Conservation (phyloP, 164 flowering plant genomes). For the Stephania japonica region DNA sequence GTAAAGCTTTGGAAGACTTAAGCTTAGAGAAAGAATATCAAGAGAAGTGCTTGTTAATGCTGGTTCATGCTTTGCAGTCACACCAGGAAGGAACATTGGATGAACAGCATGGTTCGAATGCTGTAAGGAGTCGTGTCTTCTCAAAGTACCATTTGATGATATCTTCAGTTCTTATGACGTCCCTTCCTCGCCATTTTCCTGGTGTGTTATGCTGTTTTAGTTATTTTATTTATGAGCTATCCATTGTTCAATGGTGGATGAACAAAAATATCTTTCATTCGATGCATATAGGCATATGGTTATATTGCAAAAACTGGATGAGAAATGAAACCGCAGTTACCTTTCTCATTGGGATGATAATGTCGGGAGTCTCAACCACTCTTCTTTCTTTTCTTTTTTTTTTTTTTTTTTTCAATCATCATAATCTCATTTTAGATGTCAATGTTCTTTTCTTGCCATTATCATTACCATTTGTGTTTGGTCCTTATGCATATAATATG, state of each 20-base stretch:
- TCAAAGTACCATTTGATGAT: conserved; percentile 63
- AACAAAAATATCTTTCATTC: not conserved
- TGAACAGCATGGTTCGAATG: conserved; percentile 23
- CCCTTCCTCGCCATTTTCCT: conserved; percentile 81
- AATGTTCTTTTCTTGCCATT: not conserved
- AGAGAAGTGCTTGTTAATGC: conserved; percentile 65
- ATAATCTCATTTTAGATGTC: not conserved
- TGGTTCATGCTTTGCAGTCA: conserved; percentile 61
- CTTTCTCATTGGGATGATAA: not conserved
- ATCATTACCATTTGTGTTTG: not conserved
- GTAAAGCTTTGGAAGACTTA: conserved; percentile 69
- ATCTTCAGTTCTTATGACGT: conserved; percentile 72
- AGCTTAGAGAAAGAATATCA: conserved; percentile 57
- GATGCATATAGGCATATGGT: not conserved
- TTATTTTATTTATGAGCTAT: no score
- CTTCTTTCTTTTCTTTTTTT: not conserved
- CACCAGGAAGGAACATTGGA: conserved; percentile 25
- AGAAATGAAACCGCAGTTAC: no score
- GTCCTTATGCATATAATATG: not conserved
- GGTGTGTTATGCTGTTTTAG: conserved; percentile 35
- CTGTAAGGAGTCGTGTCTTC: conserved; percentile 35
- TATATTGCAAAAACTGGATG: not conserved
- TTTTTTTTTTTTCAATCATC: not conserved
- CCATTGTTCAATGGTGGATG: not conserved
- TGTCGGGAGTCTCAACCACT: not conserved